phyloP scores from a whole-genome alignment of 257 asterid species.

The Solanum sejunctum region DNA sequence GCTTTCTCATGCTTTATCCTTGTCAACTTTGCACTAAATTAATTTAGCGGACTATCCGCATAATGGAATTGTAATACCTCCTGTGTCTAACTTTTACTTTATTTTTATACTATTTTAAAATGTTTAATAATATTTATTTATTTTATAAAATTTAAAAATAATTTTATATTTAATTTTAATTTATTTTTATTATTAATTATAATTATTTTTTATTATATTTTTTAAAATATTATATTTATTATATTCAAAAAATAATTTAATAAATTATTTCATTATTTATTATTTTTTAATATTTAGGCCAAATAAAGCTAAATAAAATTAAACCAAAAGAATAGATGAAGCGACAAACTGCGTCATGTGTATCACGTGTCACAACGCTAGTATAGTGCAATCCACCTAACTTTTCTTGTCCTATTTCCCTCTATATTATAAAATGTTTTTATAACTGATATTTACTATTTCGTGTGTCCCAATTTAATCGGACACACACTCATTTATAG shows the following conservation, averaged over 20 bases:
- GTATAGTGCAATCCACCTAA: neutral
- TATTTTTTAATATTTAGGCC: rapidly evolving
- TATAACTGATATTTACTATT: neutral
- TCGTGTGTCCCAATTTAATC: neutral
- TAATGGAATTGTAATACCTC: neutral
- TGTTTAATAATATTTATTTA: no score
- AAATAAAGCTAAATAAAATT: no score
- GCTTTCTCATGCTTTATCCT: neutral
- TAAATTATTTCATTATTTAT: no score
- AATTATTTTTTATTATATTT: no score
- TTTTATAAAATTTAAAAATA: no score
- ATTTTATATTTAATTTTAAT: no score
- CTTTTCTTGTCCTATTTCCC: neutral
- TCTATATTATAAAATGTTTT: neutral
- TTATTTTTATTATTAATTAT: no score
- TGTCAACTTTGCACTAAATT: neutral
- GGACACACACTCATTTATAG: neutral
- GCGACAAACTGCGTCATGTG: neutral
- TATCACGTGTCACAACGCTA: neutral
- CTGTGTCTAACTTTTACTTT: no score
- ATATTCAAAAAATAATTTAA: no score
- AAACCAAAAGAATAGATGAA: no score
- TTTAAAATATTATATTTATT: no score
- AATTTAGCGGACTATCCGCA: neutral
- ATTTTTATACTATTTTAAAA: rapidly evolving